Percentiles rank a stretch among this genome's conserved stretches.
Evolutionary conservation across 2,329 filamentous ascomycete genomes (phyloP).

Genomic region (Stachybotrys chartarum): DNA sequence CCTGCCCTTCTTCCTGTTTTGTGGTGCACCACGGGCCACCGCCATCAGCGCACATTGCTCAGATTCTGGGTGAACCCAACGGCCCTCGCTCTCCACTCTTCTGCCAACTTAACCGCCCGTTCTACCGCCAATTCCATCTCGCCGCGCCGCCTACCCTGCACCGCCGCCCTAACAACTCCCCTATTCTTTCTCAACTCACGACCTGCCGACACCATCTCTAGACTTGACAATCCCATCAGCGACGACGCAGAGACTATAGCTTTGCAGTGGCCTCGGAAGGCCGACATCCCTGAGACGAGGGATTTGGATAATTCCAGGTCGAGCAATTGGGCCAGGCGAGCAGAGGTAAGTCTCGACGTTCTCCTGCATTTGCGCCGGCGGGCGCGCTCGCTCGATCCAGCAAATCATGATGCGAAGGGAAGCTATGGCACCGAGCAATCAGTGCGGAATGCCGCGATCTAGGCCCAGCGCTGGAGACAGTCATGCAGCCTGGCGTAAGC

Average conservation of each 20-base stretch:
- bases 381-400: neutral
- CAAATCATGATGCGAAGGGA: neutral
- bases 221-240: conserved; percentile 1
- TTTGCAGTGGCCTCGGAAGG: conserved; percentile 14
- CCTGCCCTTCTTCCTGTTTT: neutral
- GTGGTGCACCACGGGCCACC: conserved; percentile 1
- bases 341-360: conserved; percentile 14
- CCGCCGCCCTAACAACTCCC: neutral
- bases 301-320: conserved; percentile 15
- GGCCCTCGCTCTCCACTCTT: neutral
- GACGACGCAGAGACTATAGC: conserved; percentile 6
- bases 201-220: neutral
- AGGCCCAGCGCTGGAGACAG: neutral
- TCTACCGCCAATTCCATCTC: neutral
- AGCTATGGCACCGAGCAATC: neutral
- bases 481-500: neutral
- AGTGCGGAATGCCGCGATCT: neutral
- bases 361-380: neutral
- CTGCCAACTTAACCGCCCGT: neutral
- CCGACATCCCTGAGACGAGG: conserved; percentile 16
- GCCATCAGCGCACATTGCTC: neutral
- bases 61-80: neutral
- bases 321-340: conserved; percentile 11
- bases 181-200: neutral
- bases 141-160: neutral